A percentile compares a stretch with the other conserved stretches of the same genome.
Evolutionary conservation across 2,329 filamentous ascomycete species (phyloP).

Genomic region (Cercospora zeina): DNA sequence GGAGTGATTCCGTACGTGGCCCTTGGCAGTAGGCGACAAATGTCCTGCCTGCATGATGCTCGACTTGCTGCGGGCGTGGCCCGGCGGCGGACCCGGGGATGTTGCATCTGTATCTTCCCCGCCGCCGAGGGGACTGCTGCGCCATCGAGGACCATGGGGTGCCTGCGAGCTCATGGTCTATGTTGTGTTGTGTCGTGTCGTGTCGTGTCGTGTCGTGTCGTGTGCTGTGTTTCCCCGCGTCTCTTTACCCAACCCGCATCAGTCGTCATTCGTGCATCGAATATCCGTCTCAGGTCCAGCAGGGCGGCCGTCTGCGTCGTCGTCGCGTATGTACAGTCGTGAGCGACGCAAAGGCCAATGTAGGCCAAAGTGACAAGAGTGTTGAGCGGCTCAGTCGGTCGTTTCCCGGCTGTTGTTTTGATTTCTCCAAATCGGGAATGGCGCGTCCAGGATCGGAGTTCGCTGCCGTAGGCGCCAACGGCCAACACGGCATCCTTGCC

Average conservation of each 20-base stretch:
- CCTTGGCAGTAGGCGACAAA: slow-evolving; percentile 45
- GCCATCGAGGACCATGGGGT: slow-evolving; percentile 67
- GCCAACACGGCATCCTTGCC: background rate
- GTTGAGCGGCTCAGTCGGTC: background rate
- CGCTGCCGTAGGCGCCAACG: background rate
- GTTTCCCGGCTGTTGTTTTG: slow-evolving; percentile 5
- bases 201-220: background rate
- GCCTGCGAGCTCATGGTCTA: slow-evolving; percentile 56
- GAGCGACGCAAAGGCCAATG: background rate
- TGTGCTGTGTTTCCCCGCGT: slow-evolving; percentile 29
- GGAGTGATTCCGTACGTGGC: slow-evolving; percentile 70
- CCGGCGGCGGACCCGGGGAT: slow-evolving; percentile 59
- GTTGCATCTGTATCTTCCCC: slow-evolving; percentile 63
- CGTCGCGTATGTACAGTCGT: slow-evolving; percentile 12
- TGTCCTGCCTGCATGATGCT: slow-evolving; percentile 66
- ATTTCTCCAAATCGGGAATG: background rate
- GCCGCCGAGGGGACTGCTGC: slow-evolving; percentile 77
- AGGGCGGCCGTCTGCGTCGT: background rate
- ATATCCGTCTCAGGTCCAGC: too few species aligned
- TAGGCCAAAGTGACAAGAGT: background rate
- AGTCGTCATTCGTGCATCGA: slow-evolving; percentile 14
- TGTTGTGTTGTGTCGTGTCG: slow-evolving; percentile 5
- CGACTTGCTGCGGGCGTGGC: slow-evolving; percentile 69
- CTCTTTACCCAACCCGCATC: slow-evolving; percentile 24
- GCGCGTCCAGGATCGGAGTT: background rate